These are phyloP conservation scores for Vitis labrusca DNA, from an alignment of 164 flowering plant species.

Conservation along the genomic window DNA sequence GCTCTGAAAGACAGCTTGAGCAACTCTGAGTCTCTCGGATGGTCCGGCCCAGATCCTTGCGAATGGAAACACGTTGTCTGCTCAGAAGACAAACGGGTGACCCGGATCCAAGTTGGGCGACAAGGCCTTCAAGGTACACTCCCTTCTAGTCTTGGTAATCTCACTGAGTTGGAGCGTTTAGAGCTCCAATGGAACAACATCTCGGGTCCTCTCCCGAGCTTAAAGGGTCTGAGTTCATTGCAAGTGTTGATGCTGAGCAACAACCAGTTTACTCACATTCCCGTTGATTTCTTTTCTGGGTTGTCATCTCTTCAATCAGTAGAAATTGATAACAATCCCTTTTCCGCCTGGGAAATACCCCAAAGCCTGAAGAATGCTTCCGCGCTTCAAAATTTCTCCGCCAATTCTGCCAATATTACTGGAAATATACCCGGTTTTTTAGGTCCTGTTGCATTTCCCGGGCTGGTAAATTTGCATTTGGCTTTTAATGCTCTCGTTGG, in stretches of 20 bases:
- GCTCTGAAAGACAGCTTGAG: conserved; percentile 43
- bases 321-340: conserved; percentile 65
- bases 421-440: conserved; percentile 70
- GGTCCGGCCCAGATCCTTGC: conserved; percentile 78
- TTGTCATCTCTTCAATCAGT: conserved; percentile 50
- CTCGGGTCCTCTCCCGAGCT: conserved; percentile 69
- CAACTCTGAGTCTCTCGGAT: conserved; percentile 40
- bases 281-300: conserved; percentile 69
- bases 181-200: conserved; percentile 71
- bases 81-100: conserved; percentile 41
- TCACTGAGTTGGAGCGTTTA: conserved; percentile 52
- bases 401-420: conserved; percentile 63
- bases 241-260: conserved; percentile 54
- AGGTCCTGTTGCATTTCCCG: conserved; percentile 54
- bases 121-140: conserved; percentile 57
- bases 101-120: conserved; percentile 69
- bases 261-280: conserved; percentile 61
- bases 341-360: conserved; percentile 72
- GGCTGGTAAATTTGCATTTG: conserved; percentile 58
- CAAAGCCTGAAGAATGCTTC: conserved; percentile 47
- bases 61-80: conserved; percentile 68
- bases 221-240: conserved; percentile 61
- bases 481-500: conserved; percentile 67
- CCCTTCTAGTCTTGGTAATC: conserved; percentile 44
- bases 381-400: conserved; percentile 77